A percentile compares a stretch with the other conserved stretches of the same genome.
phyloP scores from a whole-genome alignment of 1,284 basidiomycete species.

The Cryptococcus maquisensis region DNA sequence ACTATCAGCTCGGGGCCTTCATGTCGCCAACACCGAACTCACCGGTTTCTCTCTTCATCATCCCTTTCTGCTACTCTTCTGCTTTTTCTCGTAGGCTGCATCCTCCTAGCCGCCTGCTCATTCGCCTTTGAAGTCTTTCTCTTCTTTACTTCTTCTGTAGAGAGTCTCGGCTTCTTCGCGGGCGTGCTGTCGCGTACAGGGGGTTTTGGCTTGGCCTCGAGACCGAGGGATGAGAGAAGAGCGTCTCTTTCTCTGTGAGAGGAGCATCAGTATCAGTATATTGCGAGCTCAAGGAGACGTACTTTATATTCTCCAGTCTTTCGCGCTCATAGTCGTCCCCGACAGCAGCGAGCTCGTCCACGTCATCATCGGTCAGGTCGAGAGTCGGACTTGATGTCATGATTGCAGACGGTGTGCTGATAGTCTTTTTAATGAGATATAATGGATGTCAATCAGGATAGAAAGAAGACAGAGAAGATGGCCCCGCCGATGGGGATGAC shows the following conservation, averaged over 20 bases:
- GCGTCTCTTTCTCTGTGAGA: slow-evolving; percentile 13
- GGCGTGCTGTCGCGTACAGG: background rate
- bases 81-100: slow-evolving; percentile 22
- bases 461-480: too few relatives aligned
- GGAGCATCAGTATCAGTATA: background rate
- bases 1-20: background rate
- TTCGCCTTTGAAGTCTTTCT: slow-evolving; percentile 8
- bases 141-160: slow-evolving; percentile 12
- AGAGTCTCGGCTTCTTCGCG: slow-evolving; percentile 6
- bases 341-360: slow-evolving; percentile 9
- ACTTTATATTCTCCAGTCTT: slow-evolving; percentile 46
- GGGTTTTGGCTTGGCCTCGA: slow-evolving; percentile 13
- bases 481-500: too few relatives aligned
- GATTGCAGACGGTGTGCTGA: too few relatives aligned
- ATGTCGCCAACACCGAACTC: background rate
- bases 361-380: slow-evolving; percentile 1
- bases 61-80: slow-evolving; percentile 15
- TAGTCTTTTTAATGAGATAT: too few relatives aligned
- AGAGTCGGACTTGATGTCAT: too few relatives aligned
- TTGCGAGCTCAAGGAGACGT: slow-evolving; percentile 2
- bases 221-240: slow-evolving; percentile 28
- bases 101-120: slow-evolving; percentile 11
- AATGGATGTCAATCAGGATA: too few relatives aligned
- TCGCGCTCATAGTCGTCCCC: slow-evolving; percentile 34
- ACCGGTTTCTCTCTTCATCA: background rate